Percentiles rank a stretch among this genome's conserved stretches.
These are phyloP conservation scores for Trifolium repens DNA, from an alignment of 306 rosid species.

Conservation along the genomic window DNA sequence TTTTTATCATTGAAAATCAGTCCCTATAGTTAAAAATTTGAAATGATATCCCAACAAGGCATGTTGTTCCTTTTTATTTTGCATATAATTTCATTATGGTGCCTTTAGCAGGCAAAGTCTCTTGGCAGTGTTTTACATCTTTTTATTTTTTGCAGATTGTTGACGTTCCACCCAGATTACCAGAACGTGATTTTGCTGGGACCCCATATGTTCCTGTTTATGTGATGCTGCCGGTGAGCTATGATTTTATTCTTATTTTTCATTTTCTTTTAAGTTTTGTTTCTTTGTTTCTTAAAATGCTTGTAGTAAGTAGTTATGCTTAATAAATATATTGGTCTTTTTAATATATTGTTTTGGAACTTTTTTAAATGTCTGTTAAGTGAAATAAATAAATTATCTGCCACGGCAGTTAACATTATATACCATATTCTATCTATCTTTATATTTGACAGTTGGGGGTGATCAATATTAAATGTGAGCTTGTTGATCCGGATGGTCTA, in stretches of 20 bases:
- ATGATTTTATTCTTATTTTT: slow-evolving; percentile 27
- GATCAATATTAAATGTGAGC: slow-evolving; percentile 88
- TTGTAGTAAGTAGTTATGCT: slow-evolving; percentile 31
- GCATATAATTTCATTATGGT: slow-evolving; percentile 28
- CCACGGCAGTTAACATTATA: slow-evolving; percentile 32
- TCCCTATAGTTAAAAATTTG: slow-evolving; percentile 26
- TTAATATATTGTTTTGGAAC: slow-evolving; percentile 14
- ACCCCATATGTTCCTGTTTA: slow-evolving; percentile 84
- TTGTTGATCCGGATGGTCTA: slow-evolving; percentile 88
- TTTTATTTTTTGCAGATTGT: slow-evolving; percentile 58
- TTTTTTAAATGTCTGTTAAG: background rate
- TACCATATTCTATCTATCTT: slow-evolving; percentile 33
- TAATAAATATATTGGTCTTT: slow-evolving; percentile 13
- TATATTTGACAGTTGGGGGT: slow-evolving; percentile 80
- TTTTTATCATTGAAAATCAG: slow-evolving; percentile 10
- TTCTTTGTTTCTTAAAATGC: slow-evolving; percentile 32
- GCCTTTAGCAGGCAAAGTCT: slow-evolving; percentile 34
- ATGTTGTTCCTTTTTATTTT: slow-evolving; percentile 24
- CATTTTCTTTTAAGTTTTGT: slow-evolving; percentile 23
- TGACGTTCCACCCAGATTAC: slow-evolving; percentile 55
- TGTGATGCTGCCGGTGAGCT: slow-evolving; percentile 88
- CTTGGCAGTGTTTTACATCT: slow-evolving; percentile 29
- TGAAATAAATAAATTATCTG: slow-evolving; percentile 30
- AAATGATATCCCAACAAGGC: slow-evolving; percentile 15
- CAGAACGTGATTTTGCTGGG: slow-evolving; percentile 82